Percentiles rank a stretch among this genome's conserved stretches.
Evolutionary conservation across 352 stramenopile species (phyloP).

Genomic region (Pythium guiyangense): DNA sequence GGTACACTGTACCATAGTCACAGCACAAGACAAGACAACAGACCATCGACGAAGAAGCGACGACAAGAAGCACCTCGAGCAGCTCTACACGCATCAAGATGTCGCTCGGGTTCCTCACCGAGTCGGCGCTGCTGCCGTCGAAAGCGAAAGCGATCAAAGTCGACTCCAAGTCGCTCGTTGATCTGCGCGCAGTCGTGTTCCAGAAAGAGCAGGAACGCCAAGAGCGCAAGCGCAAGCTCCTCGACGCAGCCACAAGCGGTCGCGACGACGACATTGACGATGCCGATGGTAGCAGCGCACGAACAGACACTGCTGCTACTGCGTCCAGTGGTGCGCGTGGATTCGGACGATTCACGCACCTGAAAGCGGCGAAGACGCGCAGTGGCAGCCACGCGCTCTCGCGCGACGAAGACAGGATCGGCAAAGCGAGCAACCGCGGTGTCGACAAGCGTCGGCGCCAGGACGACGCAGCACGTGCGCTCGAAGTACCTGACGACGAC

Average conservation of each 20-base stretch:
- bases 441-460: slow-evolving; percentile 48
- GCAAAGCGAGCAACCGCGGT: slow-evolving; percentile 36
- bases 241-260: slow-evolving; percentile 11
- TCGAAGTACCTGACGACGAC: slow-evolving; percentile 42
- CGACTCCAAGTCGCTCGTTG: slow-evolving; percentile 78
- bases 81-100: slow-evolving; percentile 30
- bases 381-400: slow-evolving; percentile 11
- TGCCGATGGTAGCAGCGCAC: no score
- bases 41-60: no score
- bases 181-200: slow-evolving; percentile 80
- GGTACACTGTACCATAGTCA: no score
- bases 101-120: slow-evolving; percentile 90
- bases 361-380: slow-evolving; percentile 25
- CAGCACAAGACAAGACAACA: no score
- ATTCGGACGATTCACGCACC: slow-evolving; percentile 43
- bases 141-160: slow-evolving; percentile 89
- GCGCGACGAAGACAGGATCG: slow-evolving; percentile 18
- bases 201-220: slow-evolving; percentile 79
- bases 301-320: no score
- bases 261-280: slow-evolving; percentile 15
- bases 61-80: not conserved
- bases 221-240: slow-evolving; percentile 38
- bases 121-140: slow-evolving; percentile 88
- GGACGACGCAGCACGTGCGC: slow-evolving; percentile 41
- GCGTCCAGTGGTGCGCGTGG: slow-evolving; percentile 10